Evolutionary conservation across 768 basidiomycete species (phyloP), one percentile per base, ranked within the genome.

Genomic region (Calocera cornea): DNA sequence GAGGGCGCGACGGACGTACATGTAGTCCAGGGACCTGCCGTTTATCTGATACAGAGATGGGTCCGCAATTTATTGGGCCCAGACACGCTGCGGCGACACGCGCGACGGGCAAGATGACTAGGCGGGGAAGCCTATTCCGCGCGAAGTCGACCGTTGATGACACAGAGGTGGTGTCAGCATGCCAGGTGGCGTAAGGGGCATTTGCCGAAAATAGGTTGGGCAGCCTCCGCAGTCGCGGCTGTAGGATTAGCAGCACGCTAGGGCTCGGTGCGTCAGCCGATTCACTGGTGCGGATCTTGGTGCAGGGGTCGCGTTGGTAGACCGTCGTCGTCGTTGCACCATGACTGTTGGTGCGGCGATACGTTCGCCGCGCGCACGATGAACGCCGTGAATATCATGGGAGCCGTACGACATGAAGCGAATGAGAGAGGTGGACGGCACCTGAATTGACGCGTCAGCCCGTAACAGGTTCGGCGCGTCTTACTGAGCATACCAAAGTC

Each of bases 11-110:
- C 54, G 54, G 11, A 60, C 14, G 54, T 60, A 60, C 54, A 60
- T 60, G 31, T 60, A 60, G 31, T 27, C 31, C 54, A 33, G 54
- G 54, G 54, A 2, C 31, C 19, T 47, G 44, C 8, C 11, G 54
- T 60, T 50, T 60, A 60, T 60, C 54, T 29, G 54, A 60, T 60
- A 60, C n/a, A n/a, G 31, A 60, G 31, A 60, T 60, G 24, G 24
- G 10, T 60, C 54, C 54, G 54, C 31, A 27, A 60, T 60, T 60
- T 60, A 60, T 60, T 7, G 54, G 31, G 22, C 10, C 24, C 31
- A 60, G 54, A 60, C 54, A 31, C 2, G 54, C 27, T 60, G 24
- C 54, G 27, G 27, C 54, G 54, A 60, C 5, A 10, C 31, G 19
- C 54, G 54, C 27, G 22, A 19, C 54, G 54, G 14, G 54, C 14